Evolutionary conservation across 2,329 filamentous ascomycete species (phyloP), one percentile per base, ranked within the genome.

Genomic region (Ophiostoma perfectum): DNA sequence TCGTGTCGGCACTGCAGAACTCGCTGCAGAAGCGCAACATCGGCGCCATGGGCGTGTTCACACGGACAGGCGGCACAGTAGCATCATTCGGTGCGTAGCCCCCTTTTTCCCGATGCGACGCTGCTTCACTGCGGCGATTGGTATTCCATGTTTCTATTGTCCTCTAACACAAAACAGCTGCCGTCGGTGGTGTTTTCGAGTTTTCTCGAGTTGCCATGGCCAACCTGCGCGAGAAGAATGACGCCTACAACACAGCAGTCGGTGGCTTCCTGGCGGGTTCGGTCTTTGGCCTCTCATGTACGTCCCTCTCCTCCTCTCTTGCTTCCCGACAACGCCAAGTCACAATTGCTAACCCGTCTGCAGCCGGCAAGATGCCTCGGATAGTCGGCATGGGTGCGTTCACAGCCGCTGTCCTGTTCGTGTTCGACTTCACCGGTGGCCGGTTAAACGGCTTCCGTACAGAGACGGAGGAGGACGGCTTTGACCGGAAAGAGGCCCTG

Each of bases 181-280:
- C 87, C 55, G 86, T 88, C 78, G 90, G 91, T 75, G 88, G 86
- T 75, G 84, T 89, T 71, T 96, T 92, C 79, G 85, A 87, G 74
- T 97, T 97, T 82, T 84, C 88, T 74, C 88, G 86, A 74, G 85
- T 84, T 74, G 90, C 91, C 65, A 84, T 90, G 63, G 91, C 92
- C 78, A 97, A 97, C 81, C 82, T 97, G 73, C 89, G 93, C 75
- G 84, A 93, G 79, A 92, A 90, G 81, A 87, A 97, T 70, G 93
- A 97, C 77, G 81, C 83, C 73, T 89, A 85, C 80, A 95, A 93
- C 78, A 82, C 88, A 68, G 85, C 87, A 55, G 81, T 93, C 71
- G 92, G 88, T 72, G 92, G 92, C 68, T 92, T 95, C 78, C 81
- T 90, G 66, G 88, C 85, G 65, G 93, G 93, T 72, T 82, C 87